Evolutionary conservation across 2,329 filamentous ascomycete genomes (phyloP).

Genomic region (Hortaea werneckii): DNA sequence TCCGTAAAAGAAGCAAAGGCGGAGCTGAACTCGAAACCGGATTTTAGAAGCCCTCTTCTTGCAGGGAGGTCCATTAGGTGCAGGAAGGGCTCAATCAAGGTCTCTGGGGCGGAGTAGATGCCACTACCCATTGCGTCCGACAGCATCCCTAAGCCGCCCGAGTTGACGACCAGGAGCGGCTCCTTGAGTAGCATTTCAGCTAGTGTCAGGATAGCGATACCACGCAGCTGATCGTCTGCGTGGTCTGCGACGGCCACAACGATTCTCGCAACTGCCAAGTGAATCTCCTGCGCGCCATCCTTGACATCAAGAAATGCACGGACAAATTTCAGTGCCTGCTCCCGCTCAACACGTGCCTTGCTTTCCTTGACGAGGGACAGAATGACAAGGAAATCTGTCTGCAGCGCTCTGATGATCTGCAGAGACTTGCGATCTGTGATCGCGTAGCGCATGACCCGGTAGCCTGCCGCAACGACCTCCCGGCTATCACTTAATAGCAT

Average conservation of each 20-base stretch:
- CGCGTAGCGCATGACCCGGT: slow-evolving; percentile 84
- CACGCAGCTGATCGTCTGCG: slow-evolving; percentile 70
- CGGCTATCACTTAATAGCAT: slow-evolving; percentile 94
- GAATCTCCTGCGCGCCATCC: slow-evolving; percentile 78
- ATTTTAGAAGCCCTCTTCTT: slow-evolving; percentile 69
- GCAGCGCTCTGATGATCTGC: slow-evolving; percentile 73
- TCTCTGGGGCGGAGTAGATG: slow-evolving; percentile 84
- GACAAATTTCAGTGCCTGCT: slow-evolving; percentile 94
- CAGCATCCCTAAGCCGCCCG: slow-evolving; percentile 76
- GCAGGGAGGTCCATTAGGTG: slow-evolving; percentile 80
- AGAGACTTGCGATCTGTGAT: slow-evolving; percentile 87
- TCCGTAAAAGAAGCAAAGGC: slow-evolving; percentile 88
- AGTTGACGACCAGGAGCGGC: slow-evolving; percentile 67
- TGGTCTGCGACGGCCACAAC: slow-evolving; percentile 86
- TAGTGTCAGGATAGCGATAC: slow-evolving; percentile 86
- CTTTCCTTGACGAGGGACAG: slow-evolving; percentile 88
- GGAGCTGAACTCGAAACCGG: slow-evolving; percentile 80
- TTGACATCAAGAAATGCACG: slow-evolving; percentile 93
- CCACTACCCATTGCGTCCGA: slow-evolving; percentile 88
- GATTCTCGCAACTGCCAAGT: slow-evolving; percentile 74
- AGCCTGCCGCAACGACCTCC: slow-evolving; percentile 90
- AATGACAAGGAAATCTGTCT: slow-evolving; percentile 88
- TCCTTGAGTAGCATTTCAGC: slow-evolving; percentile 85
- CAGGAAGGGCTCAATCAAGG: slow-evolving; percentile 74
- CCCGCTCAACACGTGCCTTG: slow-evolving; percentile 92